Base-by-base conservation (phyloP, 2,329 filamentous ascomycete species). In the Aspergillus fumigatus region DNA sequence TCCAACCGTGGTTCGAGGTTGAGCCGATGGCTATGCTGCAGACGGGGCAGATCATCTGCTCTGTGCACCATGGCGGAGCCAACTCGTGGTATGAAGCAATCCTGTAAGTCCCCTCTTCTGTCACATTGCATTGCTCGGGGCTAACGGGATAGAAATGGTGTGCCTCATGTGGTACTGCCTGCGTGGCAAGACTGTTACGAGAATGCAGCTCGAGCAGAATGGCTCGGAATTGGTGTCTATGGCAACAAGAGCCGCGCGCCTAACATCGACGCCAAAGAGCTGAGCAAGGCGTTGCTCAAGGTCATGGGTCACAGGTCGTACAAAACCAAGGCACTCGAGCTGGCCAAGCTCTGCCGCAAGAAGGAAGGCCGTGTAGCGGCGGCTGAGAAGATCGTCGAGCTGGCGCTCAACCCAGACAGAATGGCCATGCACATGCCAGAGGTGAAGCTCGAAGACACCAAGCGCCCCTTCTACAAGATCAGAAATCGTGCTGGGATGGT, bases 11-110 rank as follows among this genome's bases (percentile, higher is more conserved):
- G 79, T 58, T 81, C 1, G 62, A 69, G 14, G 70, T 74, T 0
- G 73, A 80, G 52, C 77, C 78, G 1, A 51, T 59, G 49, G 57
- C 63, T 7, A 62, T 64, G 59, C 48, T 80, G 2, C 62, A 70
- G 19, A 71, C 70, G 0, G 74, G 74, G 0, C 62, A 69, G 27
- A 63, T 80, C 9, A 65, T 71, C 1, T 77, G 75, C 54, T 72
- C 73, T 0, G 66, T 80, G 0, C 73, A 78, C 51, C 78, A 80
- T 53, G 78, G 78, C 0, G 78, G 78, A 1, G 76, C 78, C 0
- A 80, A 76, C 56, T 79, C 76, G 0, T 80, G 72, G 60, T 72
- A 77, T 29, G 79, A 81, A 61, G 72, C 75, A 1, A 63, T 78
- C 32, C 65, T 65, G 76, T 77, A 63, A 62, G 71, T 68, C 2